phyloP scores from a whole-genome alignment of 75 land plant genomes.

The Pinus taeda region DNA sequence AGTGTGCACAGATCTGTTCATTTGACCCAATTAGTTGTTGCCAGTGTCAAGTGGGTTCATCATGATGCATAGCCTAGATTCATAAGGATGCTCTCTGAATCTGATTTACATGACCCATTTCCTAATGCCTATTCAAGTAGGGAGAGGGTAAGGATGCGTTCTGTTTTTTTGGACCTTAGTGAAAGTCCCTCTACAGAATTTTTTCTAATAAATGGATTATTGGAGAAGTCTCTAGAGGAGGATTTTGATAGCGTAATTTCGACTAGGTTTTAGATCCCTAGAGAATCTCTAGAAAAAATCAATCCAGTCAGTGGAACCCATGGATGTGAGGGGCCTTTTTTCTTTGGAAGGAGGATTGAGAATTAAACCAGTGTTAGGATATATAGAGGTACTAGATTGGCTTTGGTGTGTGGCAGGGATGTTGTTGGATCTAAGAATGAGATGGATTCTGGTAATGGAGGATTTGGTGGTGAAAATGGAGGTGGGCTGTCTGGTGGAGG shows the following conservation, averaged over 20 bases:
- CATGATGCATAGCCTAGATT: background rate
- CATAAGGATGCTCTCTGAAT: slow-evolving; percentile 22
- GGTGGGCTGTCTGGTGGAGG: too few relatives aligned
- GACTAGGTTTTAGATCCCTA: background rate
- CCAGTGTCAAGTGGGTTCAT: too few relatives aligned
- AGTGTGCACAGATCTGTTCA: background rate
- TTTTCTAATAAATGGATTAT: background rate
- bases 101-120: background rate
- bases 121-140: background rate
- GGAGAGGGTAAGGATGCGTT: background rate
- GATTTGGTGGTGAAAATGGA: too few relatives aligned
- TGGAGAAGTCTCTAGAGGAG: slow-evolving; percentile 5
- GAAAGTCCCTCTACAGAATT: background rate
- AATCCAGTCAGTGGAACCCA: background rate
- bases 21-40: background rate
- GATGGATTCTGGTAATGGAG: background rate
- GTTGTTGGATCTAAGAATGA: background rate
- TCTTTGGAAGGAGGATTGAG: background rate
- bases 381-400: background rate
- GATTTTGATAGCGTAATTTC: background rate
- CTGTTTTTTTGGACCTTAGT: background rate
- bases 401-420: background rate
- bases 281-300: background rate
- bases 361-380: background rate
- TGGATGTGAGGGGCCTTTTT: background rate